Conservation (phyloP, 2,329 filamentous ascomycete genomes). For the Phialophora chinensis region DNA sequence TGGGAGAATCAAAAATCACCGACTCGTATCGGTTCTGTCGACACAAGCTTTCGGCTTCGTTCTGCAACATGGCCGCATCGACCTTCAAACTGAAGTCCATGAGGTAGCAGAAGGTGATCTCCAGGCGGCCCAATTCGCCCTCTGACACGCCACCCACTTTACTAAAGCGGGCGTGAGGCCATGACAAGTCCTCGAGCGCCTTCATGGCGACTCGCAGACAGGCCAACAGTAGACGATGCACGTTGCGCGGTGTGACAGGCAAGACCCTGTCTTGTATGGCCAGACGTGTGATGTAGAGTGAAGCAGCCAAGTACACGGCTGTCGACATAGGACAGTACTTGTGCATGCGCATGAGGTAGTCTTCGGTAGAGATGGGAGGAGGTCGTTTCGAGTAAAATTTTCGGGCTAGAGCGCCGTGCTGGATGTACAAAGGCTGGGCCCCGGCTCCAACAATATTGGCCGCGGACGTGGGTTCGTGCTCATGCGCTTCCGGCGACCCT, state of each 20-base stretch:
- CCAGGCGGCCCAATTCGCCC: conserved; percentile 78
- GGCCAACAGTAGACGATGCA: conserved; percentile 83
- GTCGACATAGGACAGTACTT: conserved; percentile 92
- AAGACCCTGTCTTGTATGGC: conserved; percentile 78
- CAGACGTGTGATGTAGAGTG: conserved; percentile 83
- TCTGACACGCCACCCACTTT: conserved; percentile 88
- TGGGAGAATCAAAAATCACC: conserved; percentile 23
- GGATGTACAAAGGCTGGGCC: conserved; percentile 73
- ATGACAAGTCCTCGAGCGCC: conserved; percentile 88
- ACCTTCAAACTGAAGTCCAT: conserved; percentile 82
- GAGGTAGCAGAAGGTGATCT: conserved; percentile 87
- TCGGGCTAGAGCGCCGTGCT: conserved; percentile 83
- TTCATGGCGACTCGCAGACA: conserved; percentile 90
- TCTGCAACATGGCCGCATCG: conserved; percentile 60
- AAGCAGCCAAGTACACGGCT: conserved; percentile 88
- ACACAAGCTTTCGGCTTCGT: conserved; percentile 55
- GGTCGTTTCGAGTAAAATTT: conserved; percentile 92
- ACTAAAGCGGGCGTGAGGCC: conserved; percentile 81
- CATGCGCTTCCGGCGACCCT: conserved; percentile 58
- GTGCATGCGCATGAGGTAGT: conserved; percentile 87
- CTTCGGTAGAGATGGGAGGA: conserved; percentile 79
- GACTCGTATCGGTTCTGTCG: conserved; percentile 40
- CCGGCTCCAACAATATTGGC: conserved; percentile 61
- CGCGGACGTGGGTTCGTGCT: conserved; percentile 55
- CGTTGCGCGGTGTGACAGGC: conserved; percentile 80